A percentile compares a stretch with the other conserved stretches of the same genome.
Evolutionary conservation across 495 filamentous ascomycete species (phyloP).

Genomic region (Sabuloglossum arenarium): DNA sequence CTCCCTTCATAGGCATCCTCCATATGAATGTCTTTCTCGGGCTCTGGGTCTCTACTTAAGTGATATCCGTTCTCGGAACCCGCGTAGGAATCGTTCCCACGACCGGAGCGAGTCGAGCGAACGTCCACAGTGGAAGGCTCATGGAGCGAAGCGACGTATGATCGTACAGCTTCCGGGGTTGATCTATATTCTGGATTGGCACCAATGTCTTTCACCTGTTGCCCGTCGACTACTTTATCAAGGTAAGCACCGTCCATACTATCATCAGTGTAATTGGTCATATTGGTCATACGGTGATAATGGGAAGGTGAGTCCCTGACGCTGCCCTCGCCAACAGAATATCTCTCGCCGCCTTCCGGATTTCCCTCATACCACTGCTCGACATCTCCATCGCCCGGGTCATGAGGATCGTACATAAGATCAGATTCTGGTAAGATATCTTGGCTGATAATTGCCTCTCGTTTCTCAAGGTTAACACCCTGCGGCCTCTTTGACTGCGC

Average conservation of each 20-base stretch:
- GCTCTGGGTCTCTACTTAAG: neutral
- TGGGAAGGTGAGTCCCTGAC: conserved; percentile 28
- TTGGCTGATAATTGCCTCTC: conserved; percentile 23
- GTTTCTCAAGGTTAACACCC: conserved; percentile 27
- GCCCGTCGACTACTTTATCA: conserved; percentile 38
- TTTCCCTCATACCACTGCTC: conserved; percentile 32
- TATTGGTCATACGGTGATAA: conserved; percentile 25
- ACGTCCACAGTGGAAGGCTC: conserved; percentile 46
- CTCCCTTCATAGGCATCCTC: neutral
- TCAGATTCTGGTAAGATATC: conserved; percentile 19
- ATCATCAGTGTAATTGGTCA: conserved; percentile 39
- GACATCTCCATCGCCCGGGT: conserved; percentile 12
- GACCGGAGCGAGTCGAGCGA: conserved; percentile 2
- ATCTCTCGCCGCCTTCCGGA: conserved; percentile 27
- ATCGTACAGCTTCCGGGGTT: conserved; percentile 53
- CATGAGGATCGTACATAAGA: conserved; percentile 12
- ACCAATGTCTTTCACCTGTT: conserved; percentile 43
- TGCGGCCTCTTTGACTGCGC: conserved; percentile 31
- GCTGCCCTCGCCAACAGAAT: conserved; percentile 26
- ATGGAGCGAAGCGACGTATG: conserved; percentile 68
- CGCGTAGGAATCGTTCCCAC: neutral
- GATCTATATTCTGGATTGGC: conserved; percentile 59
- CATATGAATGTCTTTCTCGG: neutral
- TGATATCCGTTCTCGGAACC: neutral
- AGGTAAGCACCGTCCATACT: conserved; percentile 38